Evolutionary conservation across 2,329 filamentous ascomycete species (phyloP), one percentile per base, ranked within the genome.

Genomic region (Dothiorella sarmentorum): DNA sequence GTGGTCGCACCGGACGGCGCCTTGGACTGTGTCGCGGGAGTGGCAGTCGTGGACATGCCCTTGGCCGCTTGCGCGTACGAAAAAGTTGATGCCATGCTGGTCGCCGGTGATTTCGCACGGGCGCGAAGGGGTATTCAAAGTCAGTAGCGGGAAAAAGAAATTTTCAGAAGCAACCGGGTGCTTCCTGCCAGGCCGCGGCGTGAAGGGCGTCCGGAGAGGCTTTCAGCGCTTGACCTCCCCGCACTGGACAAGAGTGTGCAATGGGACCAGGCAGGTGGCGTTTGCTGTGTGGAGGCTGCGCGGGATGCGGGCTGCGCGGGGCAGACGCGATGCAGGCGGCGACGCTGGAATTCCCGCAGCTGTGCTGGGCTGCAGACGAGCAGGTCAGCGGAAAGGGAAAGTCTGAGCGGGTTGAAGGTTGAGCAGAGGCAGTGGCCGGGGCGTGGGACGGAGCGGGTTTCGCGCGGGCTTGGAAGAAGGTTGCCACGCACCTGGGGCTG

Each of bases 41-140:
- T 69, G 58, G 75, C 68, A 58, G 77, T 69, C 56, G 80, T 70
- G 58, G 83, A 77, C 67, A 88, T 83, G 69, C 92, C 91, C 75
- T 94, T 94, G 61, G 93, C 93, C 70, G 93, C 93, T 82, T 96
- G 91, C 68, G 93, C 93, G 75, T 97, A 97, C 61, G 93, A 97
- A 73, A 97, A 96, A 31, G 84, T 80, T 63, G 83, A 69, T 55
- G 56, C 56, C 56, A 58, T 58, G 37, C 37, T 58, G 31, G 20
- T 38, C 35, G 44, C 56, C 42, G 55, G 42, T 45, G 55, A 24
- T 29, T 24, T 29, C 18, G 17, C 55, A 47, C 55, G 29, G 33
- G 55, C 40, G 42, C 49, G 49, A 40, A 38, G 38, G 24, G 44
- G 35, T 53, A 60, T 60, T 38, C 43, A 27, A 27, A 53, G 24